Conservation (phyloP, 2,329 filamentous ascomycete genomes). For the Catunica adiposa region DNA sequence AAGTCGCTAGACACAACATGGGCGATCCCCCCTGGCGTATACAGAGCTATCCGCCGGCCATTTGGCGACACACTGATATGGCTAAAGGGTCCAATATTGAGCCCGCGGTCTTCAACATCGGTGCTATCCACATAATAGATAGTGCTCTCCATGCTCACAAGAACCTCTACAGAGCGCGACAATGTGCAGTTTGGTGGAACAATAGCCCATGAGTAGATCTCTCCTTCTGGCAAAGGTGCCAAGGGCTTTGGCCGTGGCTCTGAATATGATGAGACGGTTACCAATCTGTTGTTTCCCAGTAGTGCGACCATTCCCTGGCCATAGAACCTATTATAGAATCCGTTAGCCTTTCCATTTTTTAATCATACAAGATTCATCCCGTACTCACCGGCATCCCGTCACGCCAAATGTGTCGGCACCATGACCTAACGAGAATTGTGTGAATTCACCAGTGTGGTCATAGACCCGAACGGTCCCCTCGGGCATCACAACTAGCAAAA, state of each 20-base stretch:
- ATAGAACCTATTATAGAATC: conserved; percentile 47
- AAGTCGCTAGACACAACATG: conserved; percentile 95
- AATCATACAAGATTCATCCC: neutral
- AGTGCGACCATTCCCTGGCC: conserved; percentile 82
- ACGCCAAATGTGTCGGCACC: conserved; percentile 81
- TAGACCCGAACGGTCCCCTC: conserved; percentile 87
- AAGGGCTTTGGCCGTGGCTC: conserved; percentile 79
- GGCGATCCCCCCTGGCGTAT: conserved; percentile 66
- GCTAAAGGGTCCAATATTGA: conserved; percentile 83
- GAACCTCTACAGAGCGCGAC: conserved; percentile 80
- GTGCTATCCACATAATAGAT: conserved; percentile 75
- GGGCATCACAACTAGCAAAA: conserved; percentile 69
- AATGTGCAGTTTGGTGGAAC: conserved; percentile 78
- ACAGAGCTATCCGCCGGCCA: conserved; percentile 73
- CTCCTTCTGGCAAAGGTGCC: conserved; percentile 57
- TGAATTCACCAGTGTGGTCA: conserved; percentile 87
- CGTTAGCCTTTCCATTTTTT: conserved; percentile 5
- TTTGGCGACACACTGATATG: conserved; percentile 86
- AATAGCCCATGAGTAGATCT: conserved; percentile 75
- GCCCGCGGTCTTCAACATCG: conserved; percentile 77
- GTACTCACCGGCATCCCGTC: conserved; percentile 49
- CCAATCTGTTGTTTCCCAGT: conserved; percentile 69
- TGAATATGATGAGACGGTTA: conserved; percentile 76
- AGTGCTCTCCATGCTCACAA: conserved; percentile 70
- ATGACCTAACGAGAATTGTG: conserved; percentile 80